Conservation (phyloP, 441 rosid species). For the Erysimum cheiri region DNA sequence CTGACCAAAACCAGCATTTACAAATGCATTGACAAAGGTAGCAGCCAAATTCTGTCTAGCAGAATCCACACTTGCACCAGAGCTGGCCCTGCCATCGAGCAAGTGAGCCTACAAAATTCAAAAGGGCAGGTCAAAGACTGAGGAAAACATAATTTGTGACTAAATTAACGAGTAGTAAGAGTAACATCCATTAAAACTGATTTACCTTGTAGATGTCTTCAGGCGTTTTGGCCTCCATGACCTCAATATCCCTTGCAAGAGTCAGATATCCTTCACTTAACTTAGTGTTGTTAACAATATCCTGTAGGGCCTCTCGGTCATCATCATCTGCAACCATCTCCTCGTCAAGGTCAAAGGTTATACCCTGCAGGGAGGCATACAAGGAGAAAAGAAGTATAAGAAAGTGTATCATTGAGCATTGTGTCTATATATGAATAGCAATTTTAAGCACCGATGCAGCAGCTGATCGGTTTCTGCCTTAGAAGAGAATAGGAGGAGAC, state of each 20-base stretch:
- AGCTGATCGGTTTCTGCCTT: constrained; percentile 14
- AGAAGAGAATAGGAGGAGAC: background rate
- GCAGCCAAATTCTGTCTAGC: constrained; percentile 98
- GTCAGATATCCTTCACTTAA: constrained; percentile 92
- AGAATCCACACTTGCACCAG: constrained; percentile 86
- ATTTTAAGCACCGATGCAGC: constrained; percentile 18
- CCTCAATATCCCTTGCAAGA: constrained; percentile 99
- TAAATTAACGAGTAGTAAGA: constrained; percentile 15
- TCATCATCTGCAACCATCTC: constrained; percentile 70
- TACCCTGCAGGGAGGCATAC: constrained; percentile 62
- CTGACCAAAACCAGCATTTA: constrained; percentile 98
- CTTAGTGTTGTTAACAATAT: constrained; percentile 78
- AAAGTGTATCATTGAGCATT: constrained; percentile 5
- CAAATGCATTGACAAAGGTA: constrained; percentile 96
- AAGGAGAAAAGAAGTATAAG: constrained; percentile 12
- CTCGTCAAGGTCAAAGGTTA: constrained; percentile 75
- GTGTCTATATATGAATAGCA: background rate
- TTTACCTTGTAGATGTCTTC: constrained; percentile 97
- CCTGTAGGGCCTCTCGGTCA: constrained; percentile 77
- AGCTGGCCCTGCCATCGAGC: constrained; percentile 93
- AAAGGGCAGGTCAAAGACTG: constrained; percentile 24
- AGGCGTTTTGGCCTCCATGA: constrained; percentile 99
- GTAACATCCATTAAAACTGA: constrained; percentile 6
- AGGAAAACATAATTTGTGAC: constrained; percentile 14
- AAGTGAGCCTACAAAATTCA: constrained; percentile 76